These are phyloP conservation scores for Solanum tacnaense DNA, from an alignment of 257 asterid species.

Conservation along the genomic window DNA sequence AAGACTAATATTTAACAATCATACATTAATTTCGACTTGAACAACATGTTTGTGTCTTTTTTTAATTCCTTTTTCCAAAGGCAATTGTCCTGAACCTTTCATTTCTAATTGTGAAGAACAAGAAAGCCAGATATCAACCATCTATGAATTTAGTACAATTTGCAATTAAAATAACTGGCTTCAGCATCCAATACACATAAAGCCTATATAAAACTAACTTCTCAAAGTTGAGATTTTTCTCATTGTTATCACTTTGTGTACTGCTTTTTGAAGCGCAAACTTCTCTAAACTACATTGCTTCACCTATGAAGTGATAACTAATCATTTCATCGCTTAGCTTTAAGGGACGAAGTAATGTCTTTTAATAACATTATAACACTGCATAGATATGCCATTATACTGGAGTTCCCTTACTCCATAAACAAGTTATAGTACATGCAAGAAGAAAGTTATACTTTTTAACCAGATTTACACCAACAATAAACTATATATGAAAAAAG, in stretches of 20 bases:
- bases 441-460: not conserved
- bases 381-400: not conserved
- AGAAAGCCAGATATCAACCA: not conserved
- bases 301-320: not conserved
- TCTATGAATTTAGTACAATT: not conserved
- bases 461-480: not conserved
- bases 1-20: not conserved
- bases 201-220: not conserved
- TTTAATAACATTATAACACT: not conserved
- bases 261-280: not conserved
- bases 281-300: not conserved
- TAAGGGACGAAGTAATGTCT: not conserved
- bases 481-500: not conserved
- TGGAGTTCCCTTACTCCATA: not conserved
- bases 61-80: not conserved
- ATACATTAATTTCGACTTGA: not conserved
- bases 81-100: not conserved
- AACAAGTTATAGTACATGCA: not conserved
- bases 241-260: not conserved
- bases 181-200: not conserved
- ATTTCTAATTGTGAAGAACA: not conserved
- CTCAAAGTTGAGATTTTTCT: not conserved
- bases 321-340: not conserved
- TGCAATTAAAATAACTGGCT: not conserved
- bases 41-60: not conserved